Base-by-base conservation (phyloP, 306 rosid species). In the Cucumis cinereus region DNA sequence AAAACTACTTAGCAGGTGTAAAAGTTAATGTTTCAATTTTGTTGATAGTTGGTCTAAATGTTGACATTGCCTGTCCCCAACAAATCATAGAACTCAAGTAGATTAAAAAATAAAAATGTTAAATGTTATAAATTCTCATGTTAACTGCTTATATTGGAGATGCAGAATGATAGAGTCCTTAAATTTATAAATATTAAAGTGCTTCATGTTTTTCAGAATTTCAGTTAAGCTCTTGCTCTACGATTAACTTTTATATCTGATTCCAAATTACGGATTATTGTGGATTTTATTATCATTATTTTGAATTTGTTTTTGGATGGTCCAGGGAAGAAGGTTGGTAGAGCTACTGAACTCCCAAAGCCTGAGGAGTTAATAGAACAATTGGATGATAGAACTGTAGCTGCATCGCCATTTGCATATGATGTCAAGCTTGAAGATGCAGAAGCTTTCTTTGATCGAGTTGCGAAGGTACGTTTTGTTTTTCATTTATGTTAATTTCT, bases 331-430 rank as follows among this genome's bases (percentile, higher is more conserved):
- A 89, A 64, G 77, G 85, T 93, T 68, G 93, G 96, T 69, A 84
- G 97, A 87, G 77, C 82, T 49, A 73, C 88, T n/a, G 90, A 85
- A 79, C 85, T 89, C 64, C 71, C 79, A 61, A 91, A 88, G 66
- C 88, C 88, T 1, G 98, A 93, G 67, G 90, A 85, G 82, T 83
- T 90, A 55, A 85, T 91, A 28, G 97, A 90, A 85, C 98, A 93
- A 81, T 82, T 89, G 81, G 96, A 93, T 79, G 79, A 59, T 69
- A 90, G 93, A 81, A 93, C 98, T 11, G 75, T 89, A 59, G 98
- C 98, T 78, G 97, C 87, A 8, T 82, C 93, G 11, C 98, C 97
- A 17, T 87, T 93, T 78, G 88, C 82, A 78, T 81, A 85, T 74
- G 89, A 84, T 72, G 84, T 82, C 74, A 90, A 90, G 85, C 95